Evolutionary conservation across 768 basidiomycete genomes (phyloP), one percentile per base, ranked within the genome.

Genomic region (Gymnopilus dilepis): DNA sequence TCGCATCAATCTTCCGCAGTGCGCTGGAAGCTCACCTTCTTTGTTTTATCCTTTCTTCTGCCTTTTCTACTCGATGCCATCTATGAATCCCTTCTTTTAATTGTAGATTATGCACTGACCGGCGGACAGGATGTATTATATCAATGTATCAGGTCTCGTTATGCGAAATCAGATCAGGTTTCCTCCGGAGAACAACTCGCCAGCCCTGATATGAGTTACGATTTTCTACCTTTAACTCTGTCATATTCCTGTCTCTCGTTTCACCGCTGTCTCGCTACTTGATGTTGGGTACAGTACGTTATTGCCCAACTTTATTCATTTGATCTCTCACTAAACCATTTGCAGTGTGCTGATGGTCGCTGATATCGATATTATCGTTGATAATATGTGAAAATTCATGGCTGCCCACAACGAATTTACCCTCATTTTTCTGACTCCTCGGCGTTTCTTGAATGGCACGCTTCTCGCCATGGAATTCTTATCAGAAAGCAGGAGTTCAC

Each of bases 61-160:
- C 15, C 15, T 9, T 15, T 37, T 37, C 24, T 26, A 17, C 37
- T 62, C 47, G 52, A 54, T 48, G 45, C 59, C 51, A 62, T 63
- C 61, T 58, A 59, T 33, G 33, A 53, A 41, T 45, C 38, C 34
- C 34, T 37, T 33, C 53, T 63, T 45, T 59, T 30, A 61, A 68
- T 58, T 68, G 62, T 68, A 65, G 62, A 65, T 58, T 64, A 63
- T 58, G 56, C 63, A 59, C 61, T 63, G 56, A 60, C 51, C 54
- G 55, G 60, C 62, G 66, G 58, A 62, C 62, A 62, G 62, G 66
- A 51, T 64, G 62, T 62, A 62, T 37, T 58, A 62, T 62, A 59
- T 55, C 60, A 56, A 53, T 58, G 38, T 59, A 52, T 53, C 58
- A 52, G 40, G 17, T 50, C 15, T 43, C 3, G 12, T 1, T 47